These are phyloP conservation scores for Pseudogymnoascus sp. DNA, from an alignment of 2,329 filamentous ascomycete species.

Conservation along the genomic window DNA sequence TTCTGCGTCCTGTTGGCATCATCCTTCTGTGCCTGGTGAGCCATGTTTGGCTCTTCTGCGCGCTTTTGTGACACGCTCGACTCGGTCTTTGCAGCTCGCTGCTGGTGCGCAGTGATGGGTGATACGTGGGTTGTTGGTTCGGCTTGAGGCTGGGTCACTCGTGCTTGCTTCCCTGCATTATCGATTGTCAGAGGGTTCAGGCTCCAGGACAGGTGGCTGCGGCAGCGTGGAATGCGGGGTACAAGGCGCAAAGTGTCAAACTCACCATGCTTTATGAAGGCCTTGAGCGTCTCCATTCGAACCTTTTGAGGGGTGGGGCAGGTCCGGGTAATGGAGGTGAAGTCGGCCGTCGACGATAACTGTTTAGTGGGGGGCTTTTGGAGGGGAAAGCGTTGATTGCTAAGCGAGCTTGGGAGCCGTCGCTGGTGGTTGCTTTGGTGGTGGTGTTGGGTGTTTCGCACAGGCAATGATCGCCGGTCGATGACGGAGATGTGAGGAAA, in stretches of 20 bases:
- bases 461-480: slow-evolving; percentile 3
- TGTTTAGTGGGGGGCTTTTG: background rate
- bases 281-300: slow-evolving; percentile 8
- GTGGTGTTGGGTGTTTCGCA: background rate
- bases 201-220: background rate
- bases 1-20: slow-evolving; percentile 49
- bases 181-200: background rate
- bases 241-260: background rate
- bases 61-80: slow-evolving; percentile 40
- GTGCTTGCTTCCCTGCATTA: slow-evolving; percentile 72
- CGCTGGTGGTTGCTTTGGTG: background rate
- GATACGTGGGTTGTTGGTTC: slow-evolving; percentile 38
- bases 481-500: slow-evolving; percentile 3
- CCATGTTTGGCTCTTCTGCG: slow-evolving; percentile 43
- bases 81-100: slow-evolving; percentile 46
- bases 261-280: slow-evolving; percentile 9
- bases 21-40: slow-evolving; percentile 37
- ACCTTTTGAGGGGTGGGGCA: background rate
- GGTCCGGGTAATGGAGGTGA: background rate
- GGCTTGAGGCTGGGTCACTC: slow-evolving; percentile 53
- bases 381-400: background rate
- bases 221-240: background rate
- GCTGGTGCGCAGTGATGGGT: slow-evolving; percentile 54
- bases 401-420: background rate
- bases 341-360: background rate